These are phyloP conservation scores for Starmerella roubikii DNA, from an alignment of 805 yeast genomes.

Conservation along the genomic window DNA sequence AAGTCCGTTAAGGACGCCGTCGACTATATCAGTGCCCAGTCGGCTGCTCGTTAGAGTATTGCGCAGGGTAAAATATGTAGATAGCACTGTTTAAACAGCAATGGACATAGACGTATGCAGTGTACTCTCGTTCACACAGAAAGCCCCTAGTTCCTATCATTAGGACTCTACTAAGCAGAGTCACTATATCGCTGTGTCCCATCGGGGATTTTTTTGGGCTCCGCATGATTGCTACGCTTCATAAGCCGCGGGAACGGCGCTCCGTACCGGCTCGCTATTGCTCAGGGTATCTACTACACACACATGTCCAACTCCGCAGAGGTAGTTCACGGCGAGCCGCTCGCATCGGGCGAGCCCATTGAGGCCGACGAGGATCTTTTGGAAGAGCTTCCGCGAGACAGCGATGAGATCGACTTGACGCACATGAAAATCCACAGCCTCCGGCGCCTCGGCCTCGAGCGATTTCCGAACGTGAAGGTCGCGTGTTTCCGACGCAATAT, in stretches of 20 bases:
- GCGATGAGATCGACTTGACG: constrained; percentile 41
- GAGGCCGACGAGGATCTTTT: constrained; percentile 49
- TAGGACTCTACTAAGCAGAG: too few species aligned
- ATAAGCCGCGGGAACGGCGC: too few species aligned
- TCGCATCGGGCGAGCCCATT: constrained; percentile 29
- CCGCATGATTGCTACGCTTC: too few species aligned
- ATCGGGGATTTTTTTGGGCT: too few species aligned
- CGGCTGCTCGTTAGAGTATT: constrained; percentile 32
- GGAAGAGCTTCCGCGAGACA: constrained; percentile 33
- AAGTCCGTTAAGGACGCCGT: constrained; percentile 89
- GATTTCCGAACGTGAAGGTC: constrained; percentile 40
- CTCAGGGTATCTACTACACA: too few species aligned
- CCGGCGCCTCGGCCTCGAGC: constrained; percentile 34
- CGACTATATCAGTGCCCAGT: constrained; percentile 58
- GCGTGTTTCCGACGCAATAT: constrained; percentile 76
- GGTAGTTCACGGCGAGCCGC: not conserved
- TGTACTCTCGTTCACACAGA: too few species aligned
- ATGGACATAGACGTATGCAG: too few species aligned
- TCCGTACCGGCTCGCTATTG: too few species aligned
- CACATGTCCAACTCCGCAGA: not conserved
- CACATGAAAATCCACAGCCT: constrained; percentile 43
- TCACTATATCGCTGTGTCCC: too few species aligned
- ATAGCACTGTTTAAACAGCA: too few species aligned
- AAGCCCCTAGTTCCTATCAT: too few species aligned
- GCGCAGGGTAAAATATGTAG: too few species aligned